Base-by-base conservation (phyloP, 106 monocot species). In the Platanthera guangdongensis region DNA sequence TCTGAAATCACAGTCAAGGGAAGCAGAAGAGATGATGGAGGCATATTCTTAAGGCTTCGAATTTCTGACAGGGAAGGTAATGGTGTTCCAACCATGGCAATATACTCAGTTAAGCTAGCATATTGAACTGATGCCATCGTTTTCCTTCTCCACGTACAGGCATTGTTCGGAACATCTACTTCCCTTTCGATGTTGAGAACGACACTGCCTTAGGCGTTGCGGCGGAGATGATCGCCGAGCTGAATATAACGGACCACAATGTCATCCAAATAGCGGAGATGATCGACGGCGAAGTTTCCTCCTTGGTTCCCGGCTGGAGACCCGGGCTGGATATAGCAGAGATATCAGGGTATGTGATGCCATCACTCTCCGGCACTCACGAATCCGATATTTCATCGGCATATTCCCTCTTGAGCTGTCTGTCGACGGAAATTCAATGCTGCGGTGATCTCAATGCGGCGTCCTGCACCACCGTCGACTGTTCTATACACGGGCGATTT, bases 191-290 rank as follows among this genome's bases (percentile, higher is more conserved):
- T 50, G 25, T 80, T 22, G 84, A 81, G 70, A 62, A 75, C 22
- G 87, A 87, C 47, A 87, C 84, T 8, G 87, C 87, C 74, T 68
- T 87, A 13, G 84, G 82, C 19, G 87, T 87, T 50, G 87, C 84
- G 11, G 82, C 84, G 5, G 87, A 87, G 74, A 87, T 87, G 87
- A 82, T 87, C 62, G 81, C 52, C 10, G 84, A 84, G 62, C 59
- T 87, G 57, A 79, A 80, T 53, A 82, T 87, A 52, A 77, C 79
- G 5, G 82, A 87, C 30, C 72, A 84, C n/a, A 82, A 84, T 19
- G 82, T 82, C 5, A 82, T 79, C 7, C 63, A 65, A 45, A 87
- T 87, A 68, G 87, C 84, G 30, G 81, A 87, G 32, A 87, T 87
- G 84, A 87, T 87, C 4, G 79, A 87, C 63, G 77, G 79, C 5